Conservation (phyloP, 2,329 filamentous ascomycete species). For the Cladophialophora immunda region DNA sequence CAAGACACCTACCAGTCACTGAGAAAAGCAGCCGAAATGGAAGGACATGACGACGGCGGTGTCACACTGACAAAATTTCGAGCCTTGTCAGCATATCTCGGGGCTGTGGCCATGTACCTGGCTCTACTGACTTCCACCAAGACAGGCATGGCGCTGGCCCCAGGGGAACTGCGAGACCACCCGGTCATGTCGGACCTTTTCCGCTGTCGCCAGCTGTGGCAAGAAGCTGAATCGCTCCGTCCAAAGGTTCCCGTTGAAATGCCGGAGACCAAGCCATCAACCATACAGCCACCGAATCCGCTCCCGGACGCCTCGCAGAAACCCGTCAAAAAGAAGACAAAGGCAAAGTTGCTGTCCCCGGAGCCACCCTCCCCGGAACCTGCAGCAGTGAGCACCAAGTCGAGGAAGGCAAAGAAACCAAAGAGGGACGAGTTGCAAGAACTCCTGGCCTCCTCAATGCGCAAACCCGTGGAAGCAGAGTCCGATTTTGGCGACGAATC, state of each 20-base stretch:
- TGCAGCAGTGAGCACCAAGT: slow-evolving; percentile 44
- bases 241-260: slow-evolving; percentile 54
- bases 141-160: slow-evolving; percentile 71
- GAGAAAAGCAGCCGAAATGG: slow-evolving; percentile 61
- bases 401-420: slow-evolving; percentile 69
- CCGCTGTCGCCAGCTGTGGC: slow-evolving; percentile 82
- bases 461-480: slow-evolving; percentile 63
- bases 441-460: slow-evolving; percentile 44
- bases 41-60: slow-evolving; percentile 46
- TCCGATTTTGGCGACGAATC: slow-evolving; percentile 96
- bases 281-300: slow-evolving; percentile 35
- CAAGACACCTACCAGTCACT: slow-evolving; percentile 70
- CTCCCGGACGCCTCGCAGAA: slow-evolving; percentile 51
- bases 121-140: slow-evolving; percentile 83
- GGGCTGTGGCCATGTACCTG: slow-evolving; percentile 91
- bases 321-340: slow-evolving; percentile 50
- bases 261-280: slow-evolving; percentile 31
- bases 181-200: slow-evolving; percentile 87
- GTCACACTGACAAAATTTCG: slow-evolving; percentile 77
- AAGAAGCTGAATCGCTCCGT: slow-evolving; percentile 71
- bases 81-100: slow-evolving; percentile 84
- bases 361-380: slow-evolving; percentile 6
- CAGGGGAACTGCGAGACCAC: slow-evolving; percentile 85
- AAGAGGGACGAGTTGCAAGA: slow-evolving; percentile 59
- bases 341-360: slow-evolving; percentile 51